These are phyloP conservation scores for Heritiera fomes DNA, from an alignment of 345 rosid species.

Conservation along the genomic window DNA sequence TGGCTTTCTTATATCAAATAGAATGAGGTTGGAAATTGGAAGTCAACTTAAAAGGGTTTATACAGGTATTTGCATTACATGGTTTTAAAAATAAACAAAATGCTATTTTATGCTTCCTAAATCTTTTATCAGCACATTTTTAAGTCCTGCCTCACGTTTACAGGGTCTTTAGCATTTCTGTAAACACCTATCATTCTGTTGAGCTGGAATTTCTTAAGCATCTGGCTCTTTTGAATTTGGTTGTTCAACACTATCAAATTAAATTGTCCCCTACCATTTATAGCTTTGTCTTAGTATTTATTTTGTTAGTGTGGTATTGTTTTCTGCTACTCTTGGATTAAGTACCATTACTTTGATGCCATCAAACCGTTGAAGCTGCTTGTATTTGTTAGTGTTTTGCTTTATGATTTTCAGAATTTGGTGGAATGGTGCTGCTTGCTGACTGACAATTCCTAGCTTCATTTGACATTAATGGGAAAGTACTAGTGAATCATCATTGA, in stretches of 20 bases:
- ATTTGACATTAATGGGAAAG: slow-evolving; percentile 11
- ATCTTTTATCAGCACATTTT: neutral
- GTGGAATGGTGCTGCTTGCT: neutral
- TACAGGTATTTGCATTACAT: neutral
- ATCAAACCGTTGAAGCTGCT: neutral
- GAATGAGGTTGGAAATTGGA: neutral
- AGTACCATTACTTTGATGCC: neutral
- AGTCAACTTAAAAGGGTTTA: neutral
- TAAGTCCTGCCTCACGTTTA: neutral
- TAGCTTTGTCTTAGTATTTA: neutral
- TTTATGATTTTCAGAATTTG: neutral
- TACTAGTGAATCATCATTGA: slow-evolving; percentile 4
- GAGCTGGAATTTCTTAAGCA: neutral
- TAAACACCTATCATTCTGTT: neutral
- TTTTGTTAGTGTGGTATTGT: neutral
- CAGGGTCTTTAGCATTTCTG: neutral
- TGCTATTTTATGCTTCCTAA: neutral
- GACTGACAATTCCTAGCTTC: neutral
- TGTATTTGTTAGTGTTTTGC: neutral
- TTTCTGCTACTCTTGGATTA: neutral
- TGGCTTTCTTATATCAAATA: neutral
- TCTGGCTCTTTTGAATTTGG: neutral
- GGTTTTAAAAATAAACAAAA: neutral
- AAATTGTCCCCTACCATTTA: neutral
- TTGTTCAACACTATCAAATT: neutral